Conservation (phyloP, 371 early-diverging fungal genomes). For the Actinomortierella ambigua region DNA sequence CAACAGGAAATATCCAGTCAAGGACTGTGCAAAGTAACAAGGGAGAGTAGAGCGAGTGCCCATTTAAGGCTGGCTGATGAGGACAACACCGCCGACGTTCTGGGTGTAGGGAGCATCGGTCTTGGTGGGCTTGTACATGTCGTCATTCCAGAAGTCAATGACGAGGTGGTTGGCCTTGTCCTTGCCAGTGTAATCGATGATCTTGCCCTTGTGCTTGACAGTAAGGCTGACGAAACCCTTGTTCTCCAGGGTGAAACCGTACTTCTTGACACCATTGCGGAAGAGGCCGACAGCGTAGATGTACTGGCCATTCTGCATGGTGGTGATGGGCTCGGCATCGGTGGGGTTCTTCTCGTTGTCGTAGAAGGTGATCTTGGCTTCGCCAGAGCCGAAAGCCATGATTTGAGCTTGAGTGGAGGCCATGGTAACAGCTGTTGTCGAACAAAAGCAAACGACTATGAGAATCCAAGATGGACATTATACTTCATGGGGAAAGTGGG, state of each 20-base stretch:
- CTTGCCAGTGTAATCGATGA: not conserved
- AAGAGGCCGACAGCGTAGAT: not conserved
- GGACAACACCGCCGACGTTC: not conserved
- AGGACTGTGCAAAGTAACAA: no score
- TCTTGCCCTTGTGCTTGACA: not conserved
- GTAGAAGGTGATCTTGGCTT: not conserved
- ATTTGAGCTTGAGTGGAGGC: not conserved
- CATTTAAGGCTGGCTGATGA: not conserved
- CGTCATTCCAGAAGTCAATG: slow-evolving; percentile 1
- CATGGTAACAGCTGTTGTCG: not conserved
- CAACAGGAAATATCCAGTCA: no score
- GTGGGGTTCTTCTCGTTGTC: not conserved
- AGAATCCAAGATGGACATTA: no score
- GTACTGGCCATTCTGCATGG: not conserved
- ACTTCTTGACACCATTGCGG: not conserved
- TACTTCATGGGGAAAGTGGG: no score
- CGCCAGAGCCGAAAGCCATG: not conserved
- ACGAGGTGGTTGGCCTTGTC: not conserved
- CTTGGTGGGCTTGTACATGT: not conserved
- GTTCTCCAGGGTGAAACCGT: not conserved
- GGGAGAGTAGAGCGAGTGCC: no score
- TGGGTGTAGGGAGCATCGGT: slow-evolving; percentile 1
- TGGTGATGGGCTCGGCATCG: not conserved
- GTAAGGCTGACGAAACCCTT: not conserved
- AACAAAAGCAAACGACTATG: no score